Percentiles rank a stretch among this genome's conserved stretches.
Conservation (phyloP, 805 yeast species). For the Lipomyces chichibuensis region DNA sequence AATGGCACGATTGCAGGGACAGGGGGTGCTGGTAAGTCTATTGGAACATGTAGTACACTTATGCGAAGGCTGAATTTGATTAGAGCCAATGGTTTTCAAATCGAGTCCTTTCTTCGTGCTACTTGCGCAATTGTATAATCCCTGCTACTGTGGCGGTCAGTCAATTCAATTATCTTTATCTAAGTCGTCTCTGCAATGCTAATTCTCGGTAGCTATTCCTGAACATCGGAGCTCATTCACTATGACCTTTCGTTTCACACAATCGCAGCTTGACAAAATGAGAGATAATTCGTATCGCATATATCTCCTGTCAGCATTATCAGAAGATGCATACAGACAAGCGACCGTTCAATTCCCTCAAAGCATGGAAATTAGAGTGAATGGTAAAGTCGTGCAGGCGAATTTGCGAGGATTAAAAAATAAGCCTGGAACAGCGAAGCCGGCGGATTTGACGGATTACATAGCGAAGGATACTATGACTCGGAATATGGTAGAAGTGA, state of each 20-base stretch:
- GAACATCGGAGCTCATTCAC: constrained; percentile 16
- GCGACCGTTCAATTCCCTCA: constrained; percentile 63
- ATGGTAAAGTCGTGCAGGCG: constrained; percentile 54
- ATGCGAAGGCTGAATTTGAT: background rate
- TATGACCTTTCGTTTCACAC: constrained; percentile 49
- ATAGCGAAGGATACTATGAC: constrained; percentile 36
- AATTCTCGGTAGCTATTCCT: constrained; percentile 8
- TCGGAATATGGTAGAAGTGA: constrained; percentile 54
- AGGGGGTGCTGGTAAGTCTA: background rate
- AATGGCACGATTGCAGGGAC: background rate
- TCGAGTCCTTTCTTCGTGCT: constrained; percentile 41
- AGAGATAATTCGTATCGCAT: constrained; percentile 45
- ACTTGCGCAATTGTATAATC: constrained; percentile 27
- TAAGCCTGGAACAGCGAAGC: constrained; percentile 75
- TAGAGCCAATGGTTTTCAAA: constrained; percentile 27
- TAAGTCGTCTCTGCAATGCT: background rate
- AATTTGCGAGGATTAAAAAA: constrained; percentile 76
- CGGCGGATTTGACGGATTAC: constrained; percentile 71
- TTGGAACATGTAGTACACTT: background rate
- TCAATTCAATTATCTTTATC: background rate
- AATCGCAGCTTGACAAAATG: constrained; percentile 50
- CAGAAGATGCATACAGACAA: constrained; percentile 31
- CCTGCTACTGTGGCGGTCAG: constrained; percentile 28
- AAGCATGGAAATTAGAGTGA: constrained; percentile 68
- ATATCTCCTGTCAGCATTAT: constrained; percentile 55